phyloP scores from a whole-genome alignment of 345 rosid genomes.

The Erysimum cheiranthoides region DNA sequence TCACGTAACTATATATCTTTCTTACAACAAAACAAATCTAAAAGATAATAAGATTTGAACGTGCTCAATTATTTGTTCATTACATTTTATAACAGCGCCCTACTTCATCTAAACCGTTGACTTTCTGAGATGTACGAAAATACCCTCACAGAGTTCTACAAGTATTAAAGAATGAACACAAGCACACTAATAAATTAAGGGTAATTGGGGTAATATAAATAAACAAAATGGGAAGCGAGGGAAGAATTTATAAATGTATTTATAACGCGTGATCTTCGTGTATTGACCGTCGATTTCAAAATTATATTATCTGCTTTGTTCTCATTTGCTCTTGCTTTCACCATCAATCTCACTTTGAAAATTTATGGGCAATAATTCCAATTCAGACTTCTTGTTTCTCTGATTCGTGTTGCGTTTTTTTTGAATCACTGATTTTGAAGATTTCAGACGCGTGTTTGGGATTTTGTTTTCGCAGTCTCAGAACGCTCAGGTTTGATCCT shows the following conservation, averaged over 20 bases:
- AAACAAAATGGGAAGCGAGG: constrained; percentile 38
- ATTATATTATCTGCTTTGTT: constrained; percentile 3
- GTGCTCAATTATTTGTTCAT: no score
- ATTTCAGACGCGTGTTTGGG: constrained; percentile 22
- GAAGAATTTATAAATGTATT: constrained; percentile 9
- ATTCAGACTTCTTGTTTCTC: constrained; percentile 9
- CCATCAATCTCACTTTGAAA: background rate
- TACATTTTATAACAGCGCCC: no score
- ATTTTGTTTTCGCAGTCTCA: constrained; percentile 8
- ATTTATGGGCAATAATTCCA: background rate
- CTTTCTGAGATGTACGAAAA: background rate
- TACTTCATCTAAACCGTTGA: constrained; percentile 18
- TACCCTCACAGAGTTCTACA: background rate
- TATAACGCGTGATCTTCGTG: constrained; percentile 26
- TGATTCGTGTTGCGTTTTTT: constrained; percentile 24
- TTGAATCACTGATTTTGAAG: constrained; percentile 17
- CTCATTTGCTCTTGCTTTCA: constrained; percentile 9
- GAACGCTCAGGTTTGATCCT: constrained; percentile 19
- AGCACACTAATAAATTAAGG: constrained; percentile 15
- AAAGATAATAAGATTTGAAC: no score
- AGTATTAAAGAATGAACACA: no score
- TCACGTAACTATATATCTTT: no score
- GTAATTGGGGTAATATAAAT: constrained; percentile 21
- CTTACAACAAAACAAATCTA: no score
- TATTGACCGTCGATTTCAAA: constrained; percentile 34